Conservation (phyloP, 2,329 filamentous ascomycete genomes). For the Orbilia brochopaga region DNA sequence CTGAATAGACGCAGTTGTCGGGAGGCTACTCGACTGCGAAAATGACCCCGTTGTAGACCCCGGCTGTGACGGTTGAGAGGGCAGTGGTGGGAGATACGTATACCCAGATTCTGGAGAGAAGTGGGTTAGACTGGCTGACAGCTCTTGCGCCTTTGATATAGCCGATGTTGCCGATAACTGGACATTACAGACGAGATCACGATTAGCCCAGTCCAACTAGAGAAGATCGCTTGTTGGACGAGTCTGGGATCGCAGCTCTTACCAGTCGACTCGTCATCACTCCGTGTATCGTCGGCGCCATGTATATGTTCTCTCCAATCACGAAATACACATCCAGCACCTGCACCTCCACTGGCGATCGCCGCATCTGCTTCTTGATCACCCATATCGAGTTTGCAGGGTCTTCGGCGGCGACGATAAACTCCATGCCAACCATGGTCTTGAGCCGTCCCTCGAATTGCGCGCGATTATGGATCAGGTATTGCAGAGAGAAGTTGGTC, state of each 20-base stretch:
- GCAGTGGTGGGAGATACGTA: conserved; percentile 54
- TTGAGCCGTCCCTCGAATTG: conserved; percentile 68
- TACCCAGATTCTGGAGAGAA: conserved; percentile 64
- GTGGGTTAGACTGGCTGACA: conserved; percentile 52
- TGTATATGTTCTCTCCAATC: conserved; percentile 70
- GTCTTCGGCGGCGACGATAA: conserved; percentile 68
- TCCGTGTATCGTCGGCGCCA: conserved; percentile 68
- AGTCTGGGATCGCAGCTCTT: conserved; percentile 18
- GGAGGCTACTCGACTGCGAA: conserved; percentile 34
- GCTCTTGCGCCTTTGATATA: conserved; percentile 56
- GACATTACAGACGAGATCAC: conserved; percentile 11
- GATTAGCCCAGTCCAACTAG: conserved; percentile 40
- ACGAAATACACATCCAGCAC: conserved; percentile 70
- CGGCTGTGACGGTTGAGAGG: conserved; percentile 34
- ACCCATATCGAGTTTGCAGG: conserved; percentile 73
- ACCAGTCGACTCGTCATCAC: conserved; percentile 68
- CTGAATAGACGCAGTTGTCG: conserved; percentile 18
- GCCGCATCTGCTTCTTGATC: conserved; percentile 71
- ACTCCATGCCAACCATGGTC: conserved; percentile 71
- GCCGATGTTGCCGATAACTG: conserved; percentile 54
- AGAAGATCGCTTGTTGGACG: too few relatives aligned
- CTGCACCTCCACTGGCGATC: conserved; percentile 56
- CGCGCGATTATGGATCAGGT: conserved; percentile 68
- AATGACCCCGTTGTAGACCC: conserved; percentile 32
- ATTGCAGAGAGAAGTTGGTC: conserved; percentile 67